Evolutionary conservation across 495 filamentous ascomycete genomes (phyloP).

Genomic region (Podospora fimiseda): DNA sequence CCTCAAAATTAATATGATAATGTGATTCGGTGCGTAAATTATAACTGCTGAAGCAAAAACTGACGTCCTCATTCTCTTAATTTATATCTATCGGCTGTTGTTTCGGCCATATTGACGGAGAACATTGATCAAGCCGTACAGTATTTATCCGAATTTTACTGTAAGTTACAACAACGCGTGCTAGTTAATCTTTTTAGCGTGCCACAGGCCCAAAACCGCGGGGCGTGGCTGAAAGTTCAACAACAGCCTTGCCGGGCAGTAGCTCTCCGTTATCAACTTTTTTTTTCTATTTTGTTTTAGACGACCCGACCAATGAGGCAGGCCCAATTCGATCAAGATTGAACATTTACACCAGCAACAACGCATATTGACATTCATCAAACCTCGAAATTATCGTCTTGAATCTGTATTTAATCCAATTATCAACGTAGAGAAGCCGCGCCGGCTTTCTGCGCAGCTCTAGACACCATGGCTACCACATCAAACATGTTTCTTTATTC

Average conservation of each 20-base stretch:
- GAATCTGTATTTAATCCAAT: neutral
- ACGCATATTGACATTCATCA: neutral
- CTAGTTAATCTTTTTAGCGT: neutral
- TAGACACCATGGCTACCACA: constrained; percentile 81
- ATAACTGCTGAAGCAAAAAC: too few relatives aligned
- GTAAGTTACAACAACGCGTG: neutral
- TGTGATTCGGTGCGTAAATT: too few relatives aligned
- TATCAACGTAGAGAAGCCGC: constrained; percentile 34
- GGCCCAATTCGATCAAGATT: neutral
- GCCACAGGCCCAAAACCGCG: neutral
- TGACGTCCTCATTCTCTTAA: too few relatives aligned
- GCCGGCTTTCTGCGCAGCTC: constrained; percentile 47
- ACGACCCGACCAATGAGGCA: neutral
- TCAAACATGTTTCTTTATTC: constrained; percentile 98
- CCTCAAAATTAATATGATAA: too few relatives aligned
- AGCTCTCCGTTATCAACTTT: neutral
- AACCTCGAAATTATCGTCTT: constrained; percentile 1
- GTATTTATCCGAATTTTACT: too few relatives aligned
- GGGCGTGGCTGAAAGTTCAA: constrained; percentile 2
- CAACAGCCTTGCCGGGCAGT: neutral
- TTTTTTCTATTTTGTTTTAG: constrained; percentile 10
- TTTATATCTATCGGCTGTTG: too few relatives aligned
- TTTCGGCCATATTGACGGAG: too few relatives aligned
- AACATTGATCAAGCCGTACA: too few relatives aligned
- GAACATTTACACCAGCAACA: neutral